Evolutionary conservation across 2,329 filamentous ascomycete genomes (phyloP).

Genomic region (Claviceps spartinae): DNA sequence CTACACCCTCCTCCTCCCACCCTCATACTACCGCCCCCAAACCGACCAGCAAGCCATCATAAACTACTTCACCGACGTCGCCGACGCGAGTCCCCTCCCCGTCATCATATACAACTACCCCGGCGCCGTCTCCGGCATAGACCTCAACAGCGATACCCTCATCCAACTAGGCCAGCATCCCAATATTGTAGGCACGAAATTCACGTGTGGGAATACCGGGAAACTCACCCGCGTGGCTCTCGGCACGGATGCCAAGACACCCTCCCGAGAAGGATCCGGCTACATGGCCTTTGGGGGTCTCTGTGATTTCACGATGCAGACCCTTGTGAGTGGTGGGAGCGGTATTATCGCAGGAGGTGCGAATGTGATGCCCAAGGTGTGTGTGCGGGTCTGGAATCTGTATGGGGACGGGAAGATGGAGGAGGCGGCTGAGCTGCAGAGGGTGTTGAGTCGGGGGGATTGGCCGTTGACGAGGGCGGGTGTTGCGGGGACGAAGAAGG

Average conservation of each 20-base stretch:
- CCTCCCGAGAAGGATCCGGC: conserved; percentile 41
- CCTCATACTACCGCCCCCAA: conserved; percentile 68
- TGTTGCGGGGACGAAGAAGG: conserved; percentile 76
- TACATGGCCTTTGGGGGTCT: conserved; percentile 85
- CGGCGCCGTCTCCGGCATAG: conserved; percentile 71
- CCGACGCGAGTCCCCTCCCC: conserved; percentile 62
- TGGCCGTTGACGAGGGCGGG: conserved; percentile 74
- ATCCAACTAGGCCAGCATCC: conserved; percentile 66
- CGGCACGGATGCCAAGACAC: conserved; percentile 58
- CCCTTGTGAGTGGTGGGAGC: conserved; percentile 61
- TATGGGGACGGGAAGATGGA: conserved; percentile 59
- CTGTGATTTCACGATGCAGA: conserved; percentile 78
- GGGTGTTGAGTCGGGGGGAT: conserved; percentile 63
- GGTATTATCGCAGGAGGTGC: conserved; percentile 79
- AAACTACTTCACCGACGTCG: conserved; percentile 62
- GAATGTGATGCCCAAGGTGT: conserved; percentile 74
- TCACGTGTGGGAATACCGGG: conserved; percentile 82
- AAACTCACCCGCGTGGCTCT: conserved; percentile 73
- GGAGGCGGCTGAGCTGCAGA: conserved; percentile 64
- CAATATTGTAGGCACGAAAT: conserved; percentile 81
- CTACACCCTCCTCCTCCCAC: conserved; percentile 66
- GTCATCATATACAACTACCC: conserved; percentile 86
- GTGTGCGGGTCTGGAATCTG: conserved; percentile 65
- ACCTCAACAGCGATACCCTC: conserved; percentile 80
- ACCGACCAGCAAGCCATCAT: conserved; percentile 62